Base-by-base conservation (phyloP, 2,329 filamentous ascomycete species). In the Cryphonectria parasitica region DNA sequence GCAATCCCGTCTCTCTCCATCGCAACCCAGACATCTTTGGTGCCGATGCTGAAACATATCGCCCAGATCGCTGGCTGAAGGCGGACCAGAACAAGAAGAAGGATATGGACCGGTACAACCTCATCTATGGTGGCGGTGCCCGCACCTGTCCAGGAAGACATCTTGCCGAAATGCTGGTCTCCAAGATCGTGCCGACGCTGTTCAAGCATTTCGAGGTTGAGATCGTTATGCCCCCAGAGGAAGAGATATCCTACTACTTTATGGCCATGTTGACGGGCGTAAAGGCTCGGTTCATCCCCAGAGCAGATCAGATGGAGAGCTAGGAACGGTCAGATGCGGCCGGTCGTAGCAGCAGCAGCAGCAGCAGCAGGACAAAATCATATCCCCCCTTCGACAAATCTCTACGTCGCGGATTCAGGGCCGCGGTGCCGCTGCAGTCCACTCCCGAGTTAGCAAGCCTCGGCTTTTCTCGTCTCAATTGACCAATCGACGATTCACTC, bases 111-210 rank as follows among this genome's bases (percentile, higher is more conserved):
- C 78, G 84, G 19, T 80, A 78, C 64, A 87, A 82, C 71, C 77
- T 88, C 8, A 84, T 80, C 7, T 88, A 85, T 84, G 86, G 86
- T 2, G 85, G 85, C 2, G 85, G 86, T 2, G 80, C 82, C 3
- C 80, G 85, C 45, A 83, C 81, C 0, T 88, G 86, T 69, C 86
- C 86, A 0, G 86, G 86, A 0, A 76, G 83, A 3, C 80, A 86
- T 58, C 76, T 88, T 15, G 86, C 85, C 0, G 85, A 88, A 74
- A 73, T 88, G 69, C 77, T 87, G 2, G 77, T 88, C 0, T 79
- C 78, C 66, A 87, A 85, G 73, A 77, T 81, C 0, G 77, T 87
- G 0, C 76, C 81, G 0, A 76, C 79, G 0, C 70, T 88, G 22
- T 68, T 87, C 3, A 75, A 76, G 6, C 79, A 81, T 58, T 88